Evolutionary conservation across 192 early-diverging fungal genomes (phyloP).

Genomic region (Pilaira anomala): DNA sequence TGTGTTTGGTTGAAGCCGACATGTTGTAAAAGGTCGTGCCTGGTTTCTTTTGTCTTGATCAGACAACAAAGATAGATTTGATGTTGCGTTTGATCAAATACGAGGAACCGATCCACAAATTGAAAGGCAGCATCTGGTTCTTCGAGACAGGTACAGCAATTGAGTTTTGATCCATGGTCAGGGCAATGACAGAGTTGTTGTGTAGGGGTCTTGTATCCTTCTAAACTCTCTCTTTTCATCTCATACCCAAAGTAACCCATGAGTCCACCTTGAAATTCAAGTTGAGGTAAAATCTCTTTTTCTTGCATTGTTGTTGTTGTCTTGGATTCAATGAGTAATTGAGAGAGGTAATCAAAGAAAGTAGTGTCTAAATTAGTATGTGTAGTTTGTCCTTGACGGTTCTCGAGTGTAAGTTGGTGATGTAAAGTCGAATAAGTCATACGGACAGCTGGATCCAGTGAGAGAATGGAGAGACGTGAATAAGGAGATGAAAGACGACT

Average conservation of each 20-base stretch:
- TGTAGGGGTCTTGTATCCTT: slow-evolving; percentile 39
- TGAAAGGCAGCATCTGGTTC: slow-evolving; percentile 63
- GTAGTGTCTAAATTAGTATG: slow-evolving; percentile 17
- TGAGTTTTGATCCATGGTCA: slow-evolving; percentile 18
- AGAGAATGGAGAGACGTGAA: slow-evolving; percentile 23
- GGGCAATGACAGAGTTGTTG: slow-evolving; percentile 39
- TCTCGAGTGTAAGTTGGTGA: slow-evolving; percentile 7
- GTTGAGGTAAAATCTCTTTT: slow-evolving; percentile 33
- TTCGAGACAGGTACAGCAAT: slow-evolving; percentile 23
- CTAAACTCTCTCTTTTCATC: slow-evolving; percentile 80
- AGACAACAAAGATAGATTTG: slow-evolving; percentile 25
- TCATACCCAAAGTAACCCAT: slow-evolving; percentile 94
- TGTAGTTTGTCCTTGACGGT: neutral
- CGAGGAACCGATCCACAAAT: slow-evolving; percentile 55
- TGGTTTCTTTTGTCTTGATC: neutral
- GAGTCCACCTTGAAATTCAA: slow-evolving; percentile 78
- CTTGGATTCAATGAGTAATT: neutral
- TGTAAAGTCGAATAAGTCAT: slow-evolving; percentile 36
- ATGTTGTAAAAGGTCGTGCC: neutral
- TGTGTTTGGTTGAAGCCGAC: neutral
- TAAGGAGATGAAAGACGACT: slow-evolving; percentile 38
- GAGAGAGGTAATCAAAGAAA: slow-evolving; percentile 72
- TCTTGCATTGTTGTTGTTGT: neutral
- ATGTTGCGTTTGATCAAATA: slow-evolving; percentile 47
- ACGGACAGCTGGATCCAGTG: slow-evolving; percentile 26